Evolutionary conservation across 106 monocot genomes (phyloP), one percentile per base, ranked within the genome.

Genomic region (Dactylorhiza incarnata): DNA sequence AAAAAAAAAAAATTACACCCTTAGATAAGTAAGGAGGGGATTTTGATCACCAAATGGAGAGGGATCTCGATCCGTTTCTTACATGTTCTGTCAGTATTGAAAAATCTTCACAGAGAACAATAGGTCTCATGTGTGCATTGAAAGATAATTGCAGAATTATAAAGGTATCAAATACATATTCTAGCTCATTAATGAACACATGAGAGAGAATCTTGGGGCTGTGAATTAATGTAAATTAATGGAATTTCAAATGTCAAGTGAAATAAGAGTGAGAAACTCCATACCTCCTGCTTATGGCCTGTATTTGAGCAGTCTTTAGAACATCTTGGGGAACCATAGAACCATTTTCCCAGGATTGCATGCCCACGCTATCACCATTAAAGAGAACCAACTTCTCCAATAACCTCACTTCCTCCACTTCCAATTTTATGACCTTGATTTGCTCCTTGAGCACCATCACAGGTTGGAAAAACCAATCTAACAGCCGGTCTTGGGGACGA

Each of bases 401-500:
- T 75, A 92, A 90, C 47, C 76, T 92, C 77, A 90, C 61, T 75
- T 95, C 95, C 54, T 85, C 84, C 9, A 86, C 90, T 6, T 14
- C 76, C 87, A 96, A 46, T 16, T 79, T 80, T 67, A 90, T 79
- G 62, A 87, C 82, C 61, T 73, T 88, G 55, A 93, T 93, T 81
- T 96, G 95, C 82, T 96, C 95, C 71, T 90, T 93, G 9, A 96
- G 50, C 44, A 96, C 93, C 87, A 89, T 82, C 37, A 96, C 66
- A 73, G 95, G 95, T 17, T 96, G 86, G 73, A 96, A 93, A 76
- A 96, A 93, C 93, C 95, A 96, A 74, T 93, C 90, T 49, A 96
- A 45, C 5, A 96, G 61, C 29, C 84, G 79, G 49, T 96, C 95
- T 44, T 93, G 79, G 19, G 95, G 95, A 7, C 87, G 82, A 74